Base-by-base conservation (phyloP, 75 land plant genomes). In the Selaginella moellendorffii region DNA sequence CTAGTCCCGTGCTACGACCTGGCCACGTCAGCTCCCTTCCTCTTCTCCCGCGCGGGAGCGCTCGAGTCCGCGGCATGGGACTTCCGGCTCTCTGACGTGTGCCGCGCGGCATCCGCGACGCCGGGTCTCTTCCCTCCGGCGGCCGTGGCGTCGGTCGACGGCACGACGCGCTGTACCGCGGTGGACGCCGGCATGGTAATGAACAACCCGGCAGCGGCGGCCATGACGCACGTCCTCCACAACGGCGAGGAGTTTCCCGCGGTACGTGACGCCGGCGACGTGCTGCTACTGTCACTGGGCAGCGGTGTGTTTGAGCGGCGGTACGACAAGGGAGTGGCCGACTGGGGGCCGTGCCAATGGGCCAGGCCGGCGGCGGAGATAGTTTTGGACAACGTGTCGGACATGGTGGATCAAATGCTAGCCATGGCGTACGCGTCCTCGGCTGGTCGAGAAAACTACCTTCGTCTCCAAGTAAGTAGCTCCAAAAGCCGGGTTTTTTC, bases 181-280 rank as follows among this genome's bases (percentile, higher is more conserved):
- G 65, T 92, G 1, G 97, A 92, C 72, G 97, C 88, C 19, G 89
- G 97, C 0, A 67, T 88, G 0, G 93, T 88, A 5, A 87, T 92
- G 97, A 85, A 88, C 79, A 92, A 92, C 65, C 97, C 97, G 0
- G 60, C 97, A 0, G 84, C 93, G 18, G 86, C 89, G 0, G 97
- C 97, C 63, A 73, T 92, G 54, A 85, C 93, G 25, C 97, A 92
- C 64, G 97, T 82, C 1, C 69, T 92, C 26, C 93, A 87, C 63
- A 92, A 92, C 76, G 80, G 82, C 72, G 63, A 72, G 0, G 93
- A 92, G 18, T 92, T 92, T 46, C 93, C 97, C 24, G 2, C 56
- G 1, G 89, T 87, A 10, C 73, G 59, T 54, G 84, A 86, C 69
- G 84, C 85, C 1, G 82, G 78, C 24, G 97, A 92, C 62, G 52